Base-by-base conservation (phyloP, 768 basidiomycete species). In the Mycena belliarum region DNA sequence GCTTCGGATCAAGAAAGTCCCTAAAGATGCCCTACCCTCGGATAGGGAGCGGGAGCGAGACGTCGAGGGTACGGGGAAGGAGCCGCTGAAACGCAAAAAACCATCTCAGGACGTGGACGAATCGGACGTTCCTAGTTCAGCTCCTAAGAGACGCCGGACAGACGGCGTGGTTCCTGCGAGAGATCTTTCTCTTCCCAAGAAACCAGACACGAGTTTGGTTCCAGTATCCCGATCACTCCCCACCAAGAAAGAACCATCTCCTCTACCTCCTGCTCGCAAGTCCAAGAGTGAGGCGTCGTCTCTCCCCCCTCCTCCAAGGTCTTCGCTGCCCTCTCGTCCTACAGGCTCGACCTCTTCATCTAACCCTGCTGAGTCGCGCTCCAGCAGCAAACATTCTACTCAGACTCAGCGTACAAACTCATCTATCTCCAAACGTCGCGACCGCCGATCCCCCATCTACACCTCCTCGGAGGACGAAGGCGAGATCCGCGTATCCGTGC, bases 401-500 rank as follows among this genome's bases (percentile, higher is more conserved):
- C 52, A 54, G 20, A 20, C 33, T 16, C 60, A 62, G 0, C 57
- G 57, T 23, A 49, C 61, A 21, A 59, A 20, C 42, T 23, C 48
- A 15, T 55, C 48, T 12, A 11, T n/a, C 4, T 38, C 57, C 18
- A 63, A 60, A 38, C 62, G 62, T 52, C 52, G 63, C 20, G 77
- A 83, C 43, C 83, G 87, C 43, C 76, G 72, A 41, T 82, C 85
- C 3, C 85, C 84, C 1, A 79, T 84, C 49, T 88, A 85, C 59
- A 88, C 87, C 1, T 86, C 87, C 1, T 85, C 87, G 1, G 85
- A 85, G 37, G 83, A 87, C 49, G 84, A 86, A 65, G 76, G 75
- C 23, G 76, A 81, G 56, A 70, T 70, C 10, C 67, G 70, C 2
- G 58, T 68, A 10, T 69, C 73, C 50, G 40, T 62, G 59, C 38